These are phyloP conservation scores for Lunularia cruciata DNA, from an alignment of 225 moss, liverwort and hornwort genomes.

Conservation along the genomic window DNA sequence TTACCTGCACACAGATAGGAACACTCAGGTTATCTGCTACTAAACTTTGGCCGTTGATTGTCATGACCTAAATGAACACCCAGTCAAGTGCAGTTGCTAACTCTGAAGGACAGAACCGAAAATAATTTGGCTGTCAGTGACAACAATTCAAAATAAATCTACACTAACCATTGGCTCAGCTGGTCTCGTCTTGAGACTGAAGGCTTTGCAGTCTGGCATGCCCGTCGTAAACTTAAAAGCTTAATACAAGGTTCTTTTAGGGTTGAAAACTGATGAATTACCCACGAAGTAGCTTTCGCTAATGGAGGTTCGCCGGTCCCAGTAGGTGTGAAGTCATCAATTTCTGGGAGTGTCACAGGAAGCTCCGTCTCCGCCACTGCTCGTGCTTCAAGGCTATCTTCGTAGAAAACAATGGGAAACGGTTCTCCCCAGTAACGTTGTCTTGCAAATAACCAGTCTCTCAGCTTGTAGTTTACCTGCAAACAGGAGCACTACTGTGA, in stretches of 20 bases:
- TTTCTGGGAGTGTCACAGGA: constrained; percentile 81
- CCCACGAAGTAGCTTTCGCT: constrained; percentile 89
- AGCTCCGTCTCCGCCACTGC: constrained; percentile 74
- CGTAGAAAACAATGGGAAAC: constrained; percentile 77
- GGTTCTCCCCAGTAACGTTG: constrained; percentile 99
- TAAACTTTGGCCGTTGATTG: background rate
- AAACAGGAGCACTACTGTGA: background rate
- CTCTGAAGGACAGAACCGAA: background rate
- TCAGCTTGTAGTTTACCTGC: constrained; percentile 91
- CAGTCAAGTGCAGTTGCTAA: background rate
- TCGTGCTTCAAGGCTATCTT: constrained; percentile 57
- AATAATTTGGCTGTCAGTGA: background rate
- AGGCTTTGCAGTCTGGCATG: too few species aligned
- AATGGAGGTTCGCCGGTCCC: constrained; percentile 93
- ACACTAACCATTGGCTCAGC: too few species aligned
- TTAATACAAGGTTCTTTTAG: background rate
- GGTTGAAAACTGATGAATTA: constrained; percentile 22
- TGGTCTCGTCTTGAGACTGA: too few species aligned
- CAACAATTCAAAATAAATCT: background rate
- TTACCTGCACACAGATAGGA: constrained; percentile 52
- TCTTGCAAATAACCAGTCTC: constrained; percentile 97
- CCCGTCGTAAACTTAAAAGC: too few species aligned
- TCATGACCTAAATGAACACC: background rate
- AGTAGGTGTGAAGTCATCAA: constrained; percentile 90
- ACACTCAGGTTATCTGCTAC: background rate